Conservation (phyloP, 2,329 filamentous ascomycete genomes). For the Pseudogymnoascus sp. region DNA sequence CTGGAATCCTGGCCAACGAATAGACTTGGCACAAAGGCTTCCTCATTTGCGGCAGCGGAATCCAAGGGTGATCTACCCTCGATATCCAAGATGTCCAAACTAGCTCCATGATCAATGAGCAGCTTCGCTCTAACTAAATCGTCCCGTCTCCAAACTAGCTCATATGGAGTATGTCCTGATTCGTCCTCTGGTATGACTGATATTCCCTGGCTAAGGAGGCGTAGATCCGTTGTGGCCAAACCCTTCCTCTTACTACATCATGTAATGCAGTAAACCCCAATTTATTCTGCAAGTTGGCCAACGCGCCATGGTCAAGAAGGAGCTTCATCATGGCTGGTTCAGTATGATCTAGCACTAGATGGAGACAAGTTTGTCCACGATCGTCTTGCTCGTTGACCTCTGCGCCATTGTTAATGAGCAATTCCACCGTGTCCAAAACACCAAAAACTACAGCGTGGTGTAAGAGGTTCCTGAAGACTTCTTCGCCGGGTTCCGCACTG, state of each 20-base stretch:
- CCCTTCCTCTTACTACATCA: not conserved
- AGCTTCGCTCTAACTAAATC: not conserved
- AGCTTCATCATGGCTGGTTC: not conserved
- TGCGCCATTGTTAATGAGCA: not conserved
- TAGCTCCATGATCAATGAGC: not conserved
- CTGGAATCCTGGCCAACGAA: not conserved
- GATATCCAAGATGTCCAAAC: not conserved
- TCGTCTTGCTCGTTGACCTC: not conserved
- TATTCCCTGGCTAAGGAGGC: not conserved
- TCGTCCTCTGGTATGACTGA: not conserved
- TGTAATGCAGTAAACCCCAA: not conserved
- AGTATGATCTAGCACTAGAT: not conserved
- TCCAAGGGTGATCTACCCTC: not conserved
- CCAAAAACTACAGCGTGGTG: not conserved
- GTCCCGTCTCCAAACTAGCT: not conserved
- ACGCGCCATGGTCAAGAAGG: not conserved
- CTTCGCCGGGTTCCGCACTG: not conserved
- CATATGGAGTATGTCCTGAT: not conserved
- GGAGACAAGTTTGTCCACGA: not conserved
- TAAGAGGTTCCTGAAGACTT: not conserved
- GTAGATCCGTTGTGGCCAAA: not conserved
- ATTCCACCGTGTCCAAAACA: not conserved
- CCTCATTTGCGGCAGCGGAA: not conserved
- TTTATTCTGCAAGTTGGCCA: not conserved
- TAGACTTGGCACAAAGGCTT: not conserved